phyloP scores from a whole-genome alignment of 768 basidiomycete genomes.

The Aureoboletus auriporus region DNA sequence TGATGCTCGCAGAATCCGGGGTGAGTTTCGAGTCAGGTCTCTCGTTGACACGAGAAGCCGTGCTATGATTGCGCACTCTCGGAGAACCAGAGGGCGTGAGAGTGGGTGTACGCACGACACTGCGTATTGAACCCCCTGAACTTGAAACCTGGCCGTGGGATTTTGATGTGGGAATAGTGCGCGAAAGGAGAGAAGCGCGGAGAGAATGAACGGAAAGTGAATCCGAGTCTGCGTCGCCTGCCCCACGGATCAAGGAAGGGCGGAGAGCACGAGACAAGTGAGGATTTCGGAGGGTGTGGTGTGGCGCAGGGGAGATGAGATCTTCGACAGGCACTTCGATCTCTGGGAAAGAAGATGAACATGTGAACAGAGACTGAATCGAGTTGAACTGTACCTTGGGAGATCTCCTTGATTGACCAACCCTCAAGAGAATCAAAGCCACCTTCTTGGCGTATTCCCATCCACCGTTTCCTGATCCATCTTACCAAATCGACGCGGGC shows the following conservation, averaged over 20 bases:
- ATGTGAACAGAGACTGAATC: not conserved
- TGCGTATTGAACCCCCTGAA: conserved; percentile 42
- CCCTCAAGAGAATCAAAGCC: conserved; percentile 81
- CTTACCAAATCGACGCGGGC: conserved; percentile 40
- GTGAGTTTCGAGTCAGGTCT: conserved; percentile 75
- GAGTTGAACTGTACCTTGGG: conserved; percentile 22
- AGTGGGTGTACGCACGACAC: conserved; percentile 37
- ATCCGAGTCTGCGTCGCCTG: conserved; percentile 35
- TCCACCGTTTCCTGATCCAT: conserved; percentile 80
- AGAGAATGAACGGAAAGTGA: conserved; percentile 44
- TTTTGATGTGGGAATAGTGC: conserved; percentile 22
- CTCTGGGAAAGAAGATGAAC: conserved; percentile 39
- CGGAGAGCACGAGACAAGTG: conserved; percentile 27
- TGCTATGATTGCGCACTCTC: conserved; percentile 25
- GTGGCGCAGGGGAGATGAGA: conserved; percentile 48
- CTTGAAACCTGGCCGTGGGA: conserved; percentile 17
- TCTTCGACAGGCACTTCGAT: conserved; percentile 80
- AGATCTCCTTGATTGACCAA: conserved; percentile 87
- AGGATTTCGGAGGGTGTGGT: conserved; percentile 19
- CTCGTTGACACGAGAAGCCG: conserved; percentile 25
- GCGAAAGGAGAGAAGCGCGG: conserved; percentile 40
- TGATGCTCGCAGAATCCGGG: conserved; percentile 36
- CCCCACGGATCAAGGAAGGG: conserved; percentile 25
- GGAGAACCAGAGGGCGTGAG: conserved; percentile 14
- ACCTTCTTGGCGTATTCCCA: conserved; percentile 65